Evolutionary conservation across 495 filamentous ascomycete genomes (phyloP).

Genomic region (Aspergillus wentii): DNA sequence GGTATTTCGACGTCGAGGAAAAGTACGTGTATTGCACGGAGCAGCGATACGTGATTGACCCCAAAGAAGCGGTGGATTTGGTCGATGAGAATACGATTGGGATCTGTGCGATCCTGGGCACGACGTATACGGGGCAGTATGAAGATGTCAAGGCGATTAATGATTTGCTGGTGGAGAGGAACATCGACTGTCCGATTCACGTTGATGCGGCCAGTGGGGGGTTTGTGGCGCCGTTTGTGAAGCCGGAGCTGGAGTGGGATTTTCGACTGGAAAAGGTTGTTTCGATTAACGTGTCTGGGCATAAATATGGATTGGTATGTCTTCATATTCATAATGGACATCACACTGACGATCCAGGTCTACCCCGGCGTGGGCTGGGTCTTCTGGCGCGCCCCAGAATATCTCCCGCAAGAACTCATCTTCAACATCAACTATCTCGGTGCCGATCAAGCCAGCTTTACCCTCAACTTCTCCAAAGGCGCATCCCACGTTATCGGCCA

Average conservation of each 20-base stretch:
- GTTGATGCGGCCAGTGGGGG: conserved; percentile 88
- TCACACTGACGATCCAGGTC: conserved; percentile 35
- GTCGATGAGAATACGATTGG: conserved; percentile 95
- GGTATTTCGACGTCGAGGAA: conserved; percentile 92
- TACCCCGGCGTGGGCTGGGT: conserved; percentile 94
- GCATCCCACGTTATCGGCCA: conserved; percentile 90
- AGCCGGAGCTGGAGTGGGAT: conserved; percentile 80
- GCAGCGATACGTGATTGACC: conserved; percentile 85
- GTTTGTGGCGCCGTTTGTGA: conserved; percentile 83
- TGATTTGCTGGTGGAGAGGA: conserved; percentile 66
- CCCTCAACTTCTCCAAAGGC: conserved; percentile 91
- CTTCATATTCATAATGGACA: neutral
- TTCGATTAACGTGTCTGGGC: conserved; percentile 87
- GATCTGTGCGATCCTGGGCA: conserved; percentile 83
- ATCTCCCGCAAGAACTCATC: conserved; percentile 81
- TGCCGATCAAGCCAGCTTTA: conserved; percentile 92
- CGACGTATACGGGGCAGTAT: conserved; percentile 94
- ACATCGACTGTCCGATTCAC: conserved; percentile 78
- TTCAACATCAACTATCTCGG: conserved; percentile 98
- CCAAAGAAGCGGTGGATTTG: conserved; percentile 69
- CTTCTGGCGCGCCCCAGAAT: conserved; percentile 79
- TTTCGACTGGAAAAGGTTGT: conserved; percentile 82
- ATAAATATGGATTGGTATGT: conserved; percentile 68
- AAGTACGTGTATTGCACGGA: conserved; percentile 79
- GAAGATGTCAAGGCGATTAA: conserved; percentile 89